phyloP scores from a whole-genome alignment of 2,329 filamentous ascomycete species.

The Ilyonectria mors-panacis region DNA sequence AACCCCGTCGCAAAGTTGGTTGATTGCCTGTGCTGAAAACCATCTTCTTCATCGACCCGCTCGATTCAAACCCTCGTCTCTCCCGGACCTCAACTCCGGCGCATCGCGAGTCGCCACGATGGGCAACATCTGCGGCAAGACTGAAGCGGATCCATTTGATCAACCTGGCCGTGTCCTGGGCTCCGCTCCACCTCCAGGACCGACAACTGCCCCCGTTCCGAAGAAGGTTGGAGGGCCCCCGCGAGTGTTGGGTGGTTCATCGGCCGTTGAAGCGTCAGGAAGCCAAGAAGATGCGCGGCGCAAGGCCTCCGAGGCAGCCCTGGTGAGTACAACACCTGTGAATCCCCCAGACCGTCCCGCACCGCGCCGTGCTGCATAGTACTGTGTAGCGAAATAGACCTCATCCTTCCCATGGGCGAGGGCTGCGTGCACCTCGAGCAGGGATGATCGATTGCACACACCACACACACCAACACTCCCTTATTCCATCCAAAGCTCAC shows the following conservation, averaged over 20 bases:
- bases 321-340: constrained; percentile 70
- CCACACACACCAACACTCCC: not conserved
- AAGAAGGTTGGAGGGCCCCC: constrained; percentile 69
- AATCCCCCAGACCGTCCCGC: not conserved
- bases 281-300: constrained; percentile 73
- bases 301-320: constrained; percentile 85
- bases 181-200: constrained; percentile 62
- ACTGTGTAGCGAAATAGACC: not conserved
- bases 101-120: constrained; percentile 61
- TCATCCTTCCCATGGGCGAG: not conserved
- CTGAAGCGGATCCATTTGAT: constrained; percentile 78
- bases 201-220: constrained; percentile 66
- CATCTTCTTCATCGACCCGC: not conserved
- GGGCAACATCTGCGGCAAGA: constrained; percentile 90
- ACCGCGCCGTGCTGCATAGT: not conserved
- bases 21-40: not conserved
- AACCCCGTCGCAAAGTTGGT: not conserved
- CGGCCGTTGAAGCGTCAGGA: constrained; percentile 30
- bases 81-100: not conserved
- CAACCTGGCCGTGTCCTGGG: constrained; percentile 81
- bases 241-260: constrained; percentile 73
- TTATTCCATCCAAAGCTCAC: not conserved
- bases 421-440: not conserved
- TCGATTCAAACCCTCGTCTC: not conserved
- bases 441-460: not conserved